phyloP scores from a whole-genome alignment of 2,329 filamentous ascomycete species.

The Calonectria fujianensis region DNA sequence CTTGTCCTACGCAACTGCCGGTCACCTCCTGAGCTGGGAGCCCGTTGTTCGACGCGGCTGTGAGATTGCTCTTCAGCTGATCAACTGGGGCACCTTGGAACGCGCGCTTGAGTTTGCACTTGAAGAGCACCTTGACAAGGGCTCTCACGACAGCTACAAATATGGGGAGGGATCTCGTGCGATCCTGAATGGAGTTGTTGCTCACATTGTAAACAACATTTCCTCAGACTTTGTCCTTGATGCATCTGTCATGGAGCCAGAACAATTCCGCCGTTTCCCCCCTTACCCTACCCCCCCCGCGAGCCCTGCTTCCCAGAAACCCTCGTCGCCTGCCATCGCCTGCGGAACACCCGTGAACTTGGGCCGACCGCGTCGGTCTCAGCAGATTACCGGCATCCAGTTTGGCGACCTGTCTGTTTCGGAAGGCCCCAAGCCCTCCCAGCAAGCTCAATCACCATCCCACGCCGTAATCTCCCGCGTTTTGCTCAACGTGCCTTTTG shows the following conservation, averaged over 20 bases:
- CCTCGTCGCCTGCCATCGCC: slow-evolving; percentile 56
- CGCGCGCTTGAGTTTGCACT: slow-evolving; percentile 76
- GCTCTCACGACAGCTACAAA: slow-evolving; percentile 67
- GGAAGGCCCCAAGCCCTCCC: slow-evolving; percentile 56
- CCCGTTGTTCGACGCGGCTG: slow-evolving; percentile 75
- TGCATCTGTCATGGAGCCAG: slow-evolving; percentile 60
- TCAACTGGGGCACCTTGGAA: slow-evolving; percentile 79
- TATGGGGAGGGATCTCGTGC: slow-evolving; percentile 71
- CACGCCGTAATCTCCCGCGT: slow-evolving; percentile 77
- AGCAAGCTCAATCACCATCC: slow-evolving; percentile 57
- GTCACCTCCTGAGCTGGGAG: slow-evolving; percentile 73
- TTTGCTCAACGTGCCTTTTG: slow-evolving; percentile 82
- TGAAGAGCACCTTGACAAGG: slow-evolving; percentile 59
- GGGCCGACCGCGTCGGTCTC: slow-evolving; percentile 64
- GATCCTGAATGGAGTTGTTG: slow-evolving; percentile 73
- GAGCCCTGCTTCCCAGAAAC: slow-evolving; percentile 39
- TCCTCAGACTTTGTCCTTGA: slow-evolving; percentile 77
- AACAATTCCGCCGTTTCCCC: slow-evolving; percentile 64
- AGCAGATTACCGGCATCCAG: slow-evolving; percentile 77
- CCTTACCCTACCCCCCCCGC: slow-evolving; percentile 42
- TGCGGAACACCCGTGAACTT: slow-evolving; percentile 62
- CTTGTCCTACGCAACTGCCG: slow-evolving; percentile 80
- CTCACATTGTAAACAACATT: slow-evolving; percentile 77
- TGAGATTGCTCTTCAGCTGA: slow-evolving; percentile 73
- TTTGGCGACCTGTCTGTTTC: slow-evolving; percentile 79